Evolutionary conservation across 2,329 filamentous ascomycete genomes (phyloP).

Genomic region (Escovopsis sp.): DNA sequence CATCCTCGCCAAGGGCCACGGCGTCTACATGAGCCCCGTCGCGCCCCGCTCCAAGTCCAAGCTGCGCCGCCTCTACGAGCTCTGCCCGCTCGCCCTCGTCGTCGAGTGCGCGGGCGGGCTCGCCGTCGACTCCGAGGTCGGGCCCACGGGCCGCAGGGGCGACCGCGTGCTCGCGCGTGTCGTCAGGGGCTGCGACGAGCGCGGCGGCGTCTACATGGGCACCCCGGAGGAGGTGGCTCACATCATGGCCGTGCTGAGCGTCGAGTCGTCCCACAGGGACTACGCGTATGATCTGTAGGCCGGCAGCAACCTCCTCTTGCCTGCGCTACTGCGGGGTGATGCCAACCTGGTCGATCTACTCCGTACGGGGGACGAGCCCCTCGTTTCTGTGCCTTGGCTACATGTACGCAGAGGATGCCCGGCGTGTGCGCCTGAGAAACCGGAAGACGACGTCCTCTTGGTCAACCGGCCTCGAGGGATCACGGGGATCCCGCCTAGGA

Average conservation of each 20-base stretch:
- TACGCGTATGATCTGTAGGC: no score
- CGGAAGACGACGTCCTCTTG: no score
- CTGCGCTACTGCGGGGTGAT: no score
- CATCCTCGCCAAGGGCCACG: conserved; percentile 43
- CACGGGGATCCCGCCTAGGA: no score
- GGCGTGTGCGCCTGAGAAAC: no score
- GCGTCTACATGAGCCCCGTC: conserved; percentile 44
- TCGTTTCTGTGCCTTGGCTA: no score
- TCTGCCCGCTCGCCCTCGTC: conserved; percentile 43
- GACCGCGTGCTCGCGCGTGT: conserved; percentile 23
- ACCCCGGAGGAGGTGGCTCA: conserved; percentile 31
- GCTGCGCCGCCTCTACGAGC: conserved; percentile 41
- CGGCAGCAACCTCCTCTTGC: no score
- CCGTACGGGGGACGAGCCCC: no score
- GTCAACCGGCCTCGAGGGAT: no score
- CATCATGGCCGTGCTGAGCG: conserved; percentile 6
- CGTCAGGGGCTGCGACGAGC: conserved; percentile 30
- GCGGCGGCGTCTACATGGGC: conserved; percentile 34
- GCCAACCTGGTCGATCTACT: no score
- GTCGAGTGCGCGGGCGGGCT: conserved; percentile 43
- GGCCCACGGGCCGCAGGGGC: conserved; percentile 22
- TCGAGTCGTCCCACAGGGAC: no score
- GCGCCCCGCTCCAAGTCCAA: conserved; percentile 37
- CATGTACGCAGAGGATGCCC: no score
- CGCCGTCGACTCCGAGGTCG: conserved; percentile 31